Evolutionary conservation across 441 rosid genomes (phyloP).

Genomic region (Syzygium syzygioides): DNA sequence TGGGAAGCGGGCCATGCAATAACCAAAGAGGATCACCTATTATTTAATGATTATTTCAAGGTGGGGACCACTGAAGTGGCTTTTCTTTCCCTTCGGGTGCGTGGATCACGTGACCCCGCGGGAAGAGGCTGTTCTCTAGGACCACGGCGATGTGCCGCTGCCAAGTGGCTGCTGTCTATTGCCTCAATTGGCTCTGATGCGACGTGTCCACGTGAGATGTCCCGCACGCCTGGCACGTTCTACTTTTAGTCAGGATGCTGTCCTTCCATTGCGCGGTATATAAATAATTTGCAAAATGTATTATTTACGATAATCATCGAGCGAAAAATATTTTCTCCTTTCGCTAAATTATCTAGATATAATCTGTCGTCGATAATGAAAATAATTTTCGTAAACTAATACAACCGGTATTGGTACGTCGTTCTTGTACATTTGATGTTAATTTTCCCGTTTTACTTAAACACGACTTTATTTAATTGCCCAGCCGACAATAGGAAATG

Average conservation of each 20-base stretch:
- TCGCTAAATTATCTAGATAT: background rate
- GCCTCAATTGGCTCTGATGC: background rate
- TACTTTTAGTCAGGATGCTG: too few species aligned
- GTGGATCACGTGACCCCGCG: background rate
- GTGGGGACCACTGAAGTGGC: background rate
- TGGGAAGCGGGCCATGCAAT: background rate
- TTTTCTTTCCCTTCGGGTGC: background rate
- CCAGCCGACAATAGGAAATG: background rate
- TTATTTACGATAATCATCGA: rapidly evolving
- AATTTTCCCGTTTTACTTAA: background rate
- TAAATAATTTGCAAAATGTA: too few species aligned
- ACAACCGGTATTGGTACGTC: background rate
- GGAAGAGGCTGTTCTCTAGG: background rate
- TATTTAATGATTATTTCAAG: background rate
- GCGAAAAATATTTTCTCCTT: background rate
- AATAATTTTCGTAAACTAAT: rapidly evolving
- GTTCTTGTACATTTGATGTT: background rate
- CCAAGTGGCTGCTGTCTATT: background rate
- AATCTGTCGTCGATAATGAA: too few species aligned
- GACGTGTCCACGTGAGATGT: background rate
- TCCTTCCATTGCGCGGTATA: too few species aligned
- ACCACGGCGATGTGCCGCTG: background rate
- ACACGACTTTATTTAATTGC: background rate
- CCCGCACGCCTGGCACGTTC: background rate
- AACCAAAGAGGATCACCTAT: background rate